These are phyloP conservation scores for Scheffersomyces insectosa DNA, from an alignment of 1,139 yeast species.

Conservation along the genomic window DNA sequence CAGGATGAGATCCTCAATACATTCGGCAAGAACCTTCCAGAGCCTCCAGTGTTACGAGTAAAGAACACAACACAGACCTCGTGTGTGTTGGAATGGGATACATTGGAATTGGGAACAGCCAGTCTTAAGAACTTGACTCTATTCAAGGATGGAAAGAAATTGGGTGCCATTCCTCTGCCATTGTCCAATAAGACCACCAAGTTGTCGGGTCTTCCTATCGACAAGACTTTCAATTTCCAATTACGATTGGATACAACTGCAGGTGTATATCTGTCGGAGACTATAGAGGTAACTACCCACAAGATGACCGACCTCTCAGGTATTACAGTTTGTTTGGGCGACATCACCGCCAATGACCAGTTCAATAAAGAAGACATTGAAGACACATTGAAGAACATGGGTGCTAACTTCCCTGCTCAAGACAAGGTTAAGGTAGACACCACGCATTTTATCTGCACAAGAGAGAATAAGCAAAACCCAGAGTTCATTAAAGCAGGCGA, in stretches of 20 bases:
- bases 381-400: constrained; percentile 64
- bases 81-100: constrained; percentile 94
- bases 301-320: constrained; percentile 97
- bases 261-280: constrained; percentile 74
- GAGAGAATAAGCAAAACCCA: constrained; percentile 54
- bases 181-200: constrained; percentile 78
- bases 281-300: constrained; percentile 75
- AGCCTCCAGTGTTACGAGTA: constrained; percentile 66
- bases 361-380: constrained; percentile 64
- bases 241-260: constrained; percentile 85
- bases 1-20: constrained; percentile 74
- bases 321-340: constrained; percentile 88
- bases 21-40: constrained; percentile 76
- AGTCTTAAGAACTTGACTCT: constrained; percentile 73
- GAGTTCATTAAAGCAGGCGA: constrained; percentile 80
- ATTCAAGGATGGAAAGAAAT: constrained; percentile 75
- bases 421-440: constrained; percentile 80
- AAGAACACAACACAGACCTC: constrained; percentile 91
- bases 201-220: constrained; percentile 87
- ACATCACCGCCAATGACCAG: constrained; percentile 61
- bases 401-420: constrained; percentile 79
- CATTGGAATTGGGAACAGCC: constrained; percentile 80
- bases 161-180: constrained; percentile 88
- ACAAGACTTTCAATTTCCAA: constrained; percentile 77
- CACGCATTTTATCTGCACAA: constrained; percentile 86